These are phyloP conservation scores for Vitis hybrid DNA, from an alignment of 177 flowering plant species.

Conservation along the genomic window DNA sequence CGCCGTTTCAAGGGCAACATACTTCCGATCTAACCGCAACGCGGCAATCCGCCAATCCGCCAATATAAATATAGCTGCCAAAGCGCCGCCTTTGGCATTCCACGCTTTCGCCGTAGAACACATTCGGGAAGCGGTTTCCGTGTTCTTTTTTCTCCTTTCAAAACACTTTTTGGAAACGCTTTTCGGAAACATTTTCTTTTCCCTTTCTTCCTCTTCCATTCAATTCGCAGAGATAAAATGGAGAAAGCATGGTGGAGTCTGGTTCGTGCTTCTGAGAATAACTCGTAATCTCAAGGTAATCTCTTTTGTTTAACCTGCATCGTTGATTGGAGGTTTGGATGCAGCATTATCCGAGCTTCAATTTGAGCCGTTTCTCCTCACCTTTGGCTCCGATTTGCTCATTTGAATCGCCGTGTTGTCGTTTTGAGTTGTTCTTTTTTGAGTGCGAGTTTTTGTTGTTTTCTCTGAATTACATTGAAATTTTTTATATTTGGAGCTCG, in stretches of 20 bases:
- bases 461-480: background rate
- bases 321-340: background rate
- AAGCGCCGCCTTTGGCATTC: too few species aligned
- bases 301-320: background rate
- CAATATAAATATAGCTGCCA: too few species aligned
- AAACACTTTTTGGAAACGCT: background rate
- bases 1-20: too few species aligned
- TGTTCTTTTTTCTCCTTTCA: background rate
- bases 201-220: background rate
- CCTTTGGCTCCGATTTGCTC: background rate
- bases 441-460: background rate
- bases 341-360: background rate
- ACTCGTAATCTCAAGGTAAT: constrained; percentile 2
- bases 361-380: background rate
- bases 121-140: background rate
- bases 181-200: background rate
- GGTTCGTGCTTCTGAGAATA: background rate
- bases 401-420: background rate
- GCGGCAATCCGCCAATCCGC: too few species aligned
- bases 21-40: too few species aligned
- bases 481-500: too few species aligned
- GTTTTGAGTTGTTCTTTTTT: background rate
- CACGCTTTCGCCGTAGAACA: too few species aligned
- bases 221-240: background rate
- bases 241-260: too few species aligned